Percentiles rank a stretch among this genome's conserved stretches.
Conservation (phyloP, 495 filamentous ascomycete genomes). For the Aspergillus bertholletiae region DNA sequence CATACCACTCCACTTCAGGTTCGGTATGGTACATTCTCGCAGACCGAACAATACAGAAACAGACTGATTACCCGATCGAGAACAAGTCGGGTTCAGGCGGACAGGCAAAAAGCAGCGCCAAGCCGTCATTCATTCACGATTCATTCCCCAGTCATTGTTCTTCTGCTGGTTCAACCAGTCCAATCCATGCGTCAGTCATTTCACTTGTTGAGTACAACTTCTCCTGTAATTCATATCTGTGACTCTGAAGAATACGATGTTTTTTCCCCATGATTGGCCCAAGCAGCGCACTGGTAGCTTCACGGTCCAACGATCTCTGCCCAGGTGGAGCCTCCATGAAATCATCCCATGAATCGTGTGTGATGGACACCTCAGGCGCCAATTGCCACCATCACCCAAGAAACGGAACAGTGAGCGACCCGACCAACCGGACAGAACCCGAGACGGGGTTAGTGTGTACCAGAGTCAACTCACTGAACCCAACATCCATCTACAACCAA, state of each 20-base stretch:
- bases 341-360: too few species aligned
- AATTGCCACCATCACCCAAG: neutral
- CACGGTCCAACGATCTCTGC: too few species aligned
- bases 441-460: too few species aligned
- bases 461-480: too few species aligned
- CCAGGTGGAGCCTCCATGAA: too few species aligned
- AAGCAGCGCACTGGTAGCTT: too few species aligned
- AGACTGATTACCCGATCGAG: conserved; percentile 2
- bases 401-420: neutral
- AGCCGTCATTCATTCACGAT: neutral
- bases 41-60: neutral
- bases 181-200: neutral
- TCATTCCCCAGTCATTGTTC: neutral
- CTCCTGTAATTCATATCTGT: too few species aligned
- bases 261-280: too few species aligned
- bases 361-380: neutral
- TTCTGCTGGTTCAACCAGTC: neutral
- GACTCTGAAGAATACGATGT: too few species aligned
- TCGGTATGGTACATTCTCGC: neutral
- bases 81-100: conserved; percentile 1
- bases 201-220: neutral
- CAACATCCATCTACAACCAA: too few species aligned
- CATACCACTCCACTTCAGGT: neutral
- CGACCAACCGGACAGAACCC: neutral
- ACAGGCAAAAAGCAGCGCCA: neutral